Evolutionary conservation across 148 eudicot species (phyloP).

Genomic region (Heliosperma pusillum): DNA sequence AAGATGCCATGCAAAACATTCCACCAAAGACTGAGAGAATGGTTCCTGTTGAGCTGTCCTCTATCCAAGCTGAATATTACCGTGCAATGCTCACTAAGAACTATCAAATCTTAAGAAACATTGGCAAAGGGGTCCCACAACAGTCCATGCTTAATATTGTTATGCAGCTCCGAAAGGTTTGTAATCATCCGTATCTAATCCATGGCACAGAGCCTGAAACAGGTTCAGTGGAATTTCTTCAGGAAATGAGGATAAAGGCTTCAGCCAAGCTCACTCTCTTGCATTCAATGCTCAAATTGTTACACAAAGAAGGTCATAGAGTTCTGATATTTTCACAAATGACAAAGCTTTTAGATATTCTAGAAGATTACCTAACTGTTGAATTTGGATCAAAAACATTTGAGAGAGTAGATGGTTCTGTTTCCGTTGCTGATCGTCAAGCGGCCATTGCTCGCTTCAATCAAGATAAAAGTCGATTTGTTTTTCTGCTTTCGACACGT

Average conservation of each 20-base stretch:
- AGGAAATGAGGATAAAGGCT: conserved; percentile 98
- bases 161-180: conserved; percentile 94
- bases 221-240: conserved; percentile 92
- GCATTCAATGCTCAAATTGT: conserved; percentile 87
- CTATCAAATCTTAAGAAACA: conserved; percentile 84
- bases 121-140: conserved; percentile 87
- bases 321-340: conserved; percentile 95
- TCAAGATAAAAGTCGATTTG: conserved; percentile 91
- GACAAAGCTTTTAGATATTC: conserved; percentile 96
- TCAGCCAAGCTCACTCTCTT: conserved; percentile 91
- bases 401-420: conserved; percentile 99
- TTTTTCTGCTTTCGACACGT: conserved; percentile 85
- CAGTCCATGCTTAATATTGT: conserved; percentile 98
- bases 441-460: conserved; percentile 92
- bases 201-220: conserved; percentile 98
- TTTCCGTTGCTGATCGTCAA: conserved; percentile 88
- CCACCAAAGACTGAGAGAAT: conserved; percentile 96
- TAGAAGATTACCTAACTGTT: conserved; percentile 85
- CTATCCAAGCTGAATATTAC: conserved; percentile 95
- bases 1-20: conserved; percentile 95
- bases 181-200: conserved; percentile 98
- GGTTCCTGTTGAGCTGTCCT: conserved; percentile 95
- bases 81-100: conserved; percentile 98
- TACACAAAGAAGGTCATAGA: conserved; percentile 85
- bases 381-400: conserved; percentile 91